Evolutionary conservation across 441 rosid species (phyloP).

Genomic region (Populus hybrid): DNA sequence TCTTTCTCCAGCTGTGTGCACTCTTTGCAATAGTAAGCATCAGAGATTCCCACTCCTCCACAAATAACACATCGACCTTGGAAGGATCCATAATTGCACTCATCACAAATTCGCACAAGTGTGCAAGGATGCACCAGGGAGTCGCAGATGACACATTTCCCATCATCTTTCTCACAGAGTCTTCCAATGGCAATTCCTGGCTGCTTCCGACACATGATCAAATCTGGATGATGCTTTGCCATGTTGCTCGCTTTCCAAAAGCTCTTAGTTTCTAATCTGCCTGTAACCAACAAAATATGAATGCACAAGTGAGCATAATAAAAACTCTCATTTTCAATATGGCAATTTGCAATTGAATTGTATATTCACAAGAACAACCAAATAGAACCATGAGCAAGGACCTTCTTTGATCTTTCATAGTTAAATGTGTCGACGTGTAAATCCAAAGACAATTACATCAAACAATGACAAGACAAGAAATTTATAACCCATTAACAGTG

Average conservation of each 20-base stretch:
- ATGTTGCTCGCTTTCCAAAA: conserved; percentile 22
- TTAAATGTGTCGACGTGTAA: not conserved
- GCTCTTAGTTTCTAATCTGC: conserved; percentile 3
- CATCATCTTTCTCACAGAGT: conserved; percentile 81
- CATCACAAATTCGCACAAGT: conserved; percentile 81
- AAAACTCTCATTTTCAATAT: not conserved
- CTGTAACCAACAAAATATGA: conserved; percentile 6
- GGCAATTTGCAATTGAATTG: not conserved
- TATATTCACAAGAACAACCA: not conserved
- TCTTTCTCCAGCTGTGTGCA: conserved; percentile 89
- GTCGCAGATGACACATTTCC: conserved; percentile 80
- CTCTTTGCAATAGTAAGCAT: conserved; percentile 85
- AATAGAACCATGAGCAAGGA: too few species aligned
- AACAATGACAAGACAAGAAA: not conserved
- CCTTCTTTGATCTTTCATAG: too few species aligned
- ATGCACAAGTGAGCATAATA: not conserved
- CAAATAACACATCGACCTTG: conserved; percentile 90
- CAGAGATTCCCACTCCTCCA: conserved; percentile 87
- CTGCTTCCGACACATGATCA: conserved; percentile 92
- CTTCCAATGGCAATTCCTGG: conserved; percentile 88
- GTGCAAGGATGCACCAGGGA: conserved; percentile 88
- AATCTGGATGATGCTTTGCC: conserved; percentile 95
- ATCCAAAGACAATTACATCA: not conserved
- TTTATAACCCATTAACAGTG: not conserved
- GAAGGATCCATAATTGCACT: conserved; percentile 89